Evolutionary conservation across 2,329 filamentous ascomycete species (phyloP).

Genomic region (Arthroderma sp.): DNA sequence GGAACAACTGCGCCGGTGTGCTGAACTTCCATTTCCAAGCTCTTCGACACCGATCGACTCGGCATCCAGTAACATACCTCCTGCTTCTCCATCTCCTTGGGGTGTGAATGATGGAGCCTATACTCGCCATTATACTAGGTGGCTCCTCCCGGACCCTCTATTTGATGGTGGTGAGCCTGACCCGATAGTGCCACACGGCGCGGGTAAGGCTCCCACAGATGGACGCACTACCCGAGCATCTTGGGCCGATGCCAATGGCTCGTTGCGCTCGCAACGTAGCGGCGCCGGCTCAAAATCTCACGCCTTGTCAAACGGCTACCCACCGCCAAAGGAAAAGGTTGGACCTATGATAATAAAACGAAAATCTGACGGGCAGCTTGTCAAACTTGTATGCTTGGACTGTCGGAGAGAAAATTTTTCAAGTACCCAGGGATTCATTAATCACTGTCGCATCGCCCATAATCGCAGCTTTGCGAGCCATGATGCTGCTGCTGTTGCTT

Average conservation of each 20-base stretch:
- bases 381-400: conserved; percentile 81
- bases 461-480: conserved; percentile 89
- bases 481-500: conserved; percentile 79
- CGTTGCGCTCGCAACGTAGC: conserved; percentile 45
- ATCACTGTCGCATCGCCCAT: conserved; percentile 94
- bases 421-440: conserved; percentile 97
- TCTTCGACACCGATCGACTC: conserved; percentile 47
- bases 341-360: conserved; percentile 76
- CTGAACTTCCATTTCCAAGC: conserved; percentile 79
- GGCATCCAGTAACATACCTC: conserved; percentile 53
- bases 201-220: conserved; percentile 42
- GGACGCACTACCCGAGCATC: conserved; percentile 70
- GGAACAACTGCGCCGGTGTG: conserved; percentile 84
- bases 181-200: conserved; percentile 13
- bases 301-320: conserved; percentile 56
- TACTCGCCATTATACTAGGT: conserved; percentile 85
- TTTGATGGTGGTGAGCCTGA: conserved; percentile 55
- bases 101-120: conserved; percentile 88
- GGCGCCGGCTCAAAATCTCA: conserved; percentile 53
- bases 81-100: conserved; percentile 72
- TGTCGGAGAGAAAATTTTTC: conserved; percentile 86
- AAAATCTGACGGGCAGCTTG: conserved; percentile 65
- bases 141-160: conserved; percentile 76
- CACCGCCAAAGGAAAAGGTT: conserved; percentile 64
- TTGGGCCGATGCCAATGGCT: conserved; percentile 46